Base-by-base conservation (phyloP, 176 grass and related monocot species). In the Musa troglodytarum region DNA sequence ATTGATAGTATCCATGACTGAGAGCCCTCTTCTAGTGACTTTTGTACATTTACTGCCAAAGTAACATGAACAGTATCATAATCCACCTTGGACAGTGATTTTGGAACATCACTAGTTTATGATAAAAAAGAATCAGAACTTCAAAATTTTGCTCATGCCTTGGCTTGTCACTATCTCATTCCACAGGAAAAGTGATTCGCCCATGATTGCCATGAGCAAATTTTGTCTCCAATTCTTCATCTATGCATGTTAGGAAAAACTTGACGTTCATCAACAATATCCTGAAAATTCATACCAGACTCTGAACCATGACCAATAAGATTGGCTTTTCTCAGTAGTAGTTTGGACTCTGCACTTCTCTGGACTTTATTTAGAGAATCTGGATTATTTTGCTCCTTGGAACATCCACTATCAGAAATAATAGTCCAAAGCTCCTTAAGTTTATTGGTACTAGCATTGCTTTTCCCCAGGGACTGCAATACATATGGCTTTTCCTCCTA, bases 391-490 rank as follows among this genome's bases (percentile, higher is more conserved):
- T 83, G 85, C 49, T 81, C 79, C 50, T 83, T 86, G 62, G 78
- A 76, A 73, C 76, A 43, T 5, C 34, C 34, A 34, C 29, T 6
- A 43, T 34, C 3, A 34, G 26, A 28, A 4, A 34, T 34, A 4
- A 34, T 76, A 62, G 87, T 80, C 68, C 84, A 87, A 80, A 85
- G 72, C 68, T 87, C 87, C 79, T 88, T 92, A 59, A 92, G 74
- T 80, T 89, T 87, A 65, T 63, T 77, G 84, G 82, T 78, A 59
- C 69, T 53, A 84, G 80, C 72, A 34, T 70, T 69, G 75, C 69
- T 75, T 82, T 96, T 92, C 76, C 82, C 86, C 92, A 92, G 89
- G 83, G 92, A 96, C 52, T 87, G 89, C 50, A 89, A 80, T 69
- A 82, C 85, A 69, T 72, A 72, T 20, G 89, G 87, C 65, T 85